phyloP scores from a whole-genome alignment of 305 asterid species.

The Fraxinus albicans region DNA sequence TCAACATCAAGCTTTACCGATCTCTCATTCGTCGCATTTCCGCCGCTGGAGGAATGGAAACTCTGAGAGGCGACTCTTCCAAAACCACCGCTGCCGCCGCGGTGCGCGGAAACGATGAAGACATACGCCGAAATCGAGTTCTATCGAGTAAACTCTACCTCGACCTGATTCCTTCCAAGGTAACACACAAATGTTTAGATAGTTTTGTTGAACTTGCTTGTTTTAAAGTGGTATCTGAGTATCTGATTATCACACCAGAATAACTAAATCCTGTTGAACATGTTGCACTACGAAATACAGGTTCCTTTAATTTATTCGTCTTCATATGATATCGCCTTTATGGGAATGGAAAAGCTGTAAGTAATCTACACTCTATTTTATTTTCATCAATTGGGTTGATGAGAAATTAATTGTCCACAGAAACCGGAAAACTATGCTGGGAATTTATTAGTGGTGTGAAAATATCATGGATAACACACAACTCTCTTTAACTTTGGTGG shows the following conservation, averaged over 20 bases:
- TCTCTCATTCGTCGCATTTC: conserved; percentile 15
- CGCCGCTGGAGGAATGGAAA: conserved; percentile 27
- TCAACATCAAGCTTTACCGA: conserved; percentile 21
- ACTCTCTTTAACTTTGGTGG: neutral
- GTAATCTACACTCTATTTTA: conserved; percentile 15
- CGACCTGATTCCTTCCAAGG: conserved; percentile 75
- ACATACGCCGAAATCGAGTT: conserved; percentile 57
- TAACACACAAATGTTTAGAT: conserved; percentile 2
- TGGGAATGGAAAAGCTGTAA: conserved; percentile 91
- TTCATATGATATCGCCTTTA: conserved; percentile 74
- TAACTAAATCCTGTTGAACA: neutral
- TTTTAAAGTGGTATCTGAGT: neutral
- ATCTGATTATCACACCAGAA: neutral
- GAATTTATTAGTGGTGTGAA: neutral
- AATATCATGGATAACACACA: neutral
- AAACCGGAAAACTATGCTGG: neutral
- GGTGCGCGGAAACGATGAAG: conserved; percentile 30
- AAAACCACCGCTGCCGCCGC: neutral
- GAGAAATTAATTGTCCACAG: neutral
- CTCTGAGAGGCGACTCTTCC: conserved; percentile 19
- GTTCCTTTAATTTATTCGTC: conserved; percentile 82
- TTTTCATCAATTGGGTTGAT: neutral
- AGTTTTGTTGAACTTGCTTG: neutral
- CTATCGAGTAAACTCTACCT: conserved; percentile 82
- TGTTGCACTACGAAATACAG: conserved; percentile 28